phyloP scores from a whole-genome alignment of 2,329 filamentous ascomycete species.

The Colletotrichum melonis region DNA sequence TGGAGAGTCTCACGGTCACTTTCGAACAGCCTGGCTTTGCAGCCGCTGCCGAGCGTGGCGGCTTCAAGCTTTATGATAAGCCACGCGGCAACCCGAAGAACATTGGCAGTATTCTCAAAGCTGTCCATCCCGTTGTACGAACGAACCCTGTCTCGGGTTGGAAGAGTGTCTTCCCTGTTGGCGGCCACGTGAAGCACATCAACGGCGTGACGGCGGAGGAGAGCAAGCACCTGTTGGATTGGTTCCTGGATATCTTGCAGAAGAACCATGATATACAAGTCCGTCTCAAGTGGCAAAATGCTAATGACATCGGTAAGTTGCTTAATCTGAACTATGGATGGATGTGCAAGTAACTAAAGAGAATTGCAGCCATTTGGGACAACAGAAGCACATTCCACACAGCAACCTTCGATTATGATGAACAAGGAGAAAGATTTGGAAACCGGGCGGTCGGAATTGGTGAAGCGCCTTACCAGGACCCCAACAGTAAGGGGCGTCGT shows the following conservation, averaged over 20 bases:
- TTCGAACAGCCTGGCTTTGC: constrained; percentile 53
- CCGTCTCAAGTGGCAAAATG: constrained; percentile 56
- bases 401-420: constrained; percentile 68
- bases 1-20: constrained; percentile 62
- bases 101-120: constrained; percentile 57
- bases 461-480: constrained; percentile 65
- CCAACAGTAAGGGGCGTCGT: constrained; percentile 54
- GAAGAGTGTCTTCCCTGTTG: constrained; percentile 60
- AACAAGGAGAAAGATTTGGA: constrained; percentile 60
- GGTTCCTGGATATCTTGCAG: constrained; percentile 53
- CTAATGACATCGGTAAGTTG: constrained; percentile 50
- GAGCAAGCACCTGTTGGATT: constrained; percentile 53
- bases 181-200: constrained; percentile 54
- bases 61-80: constrained; percentile 46
- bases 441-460: constrained; percentile 66
- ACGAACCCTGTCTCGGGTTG: constrained; percentile 73
- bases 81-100: constrained; percentile 54
- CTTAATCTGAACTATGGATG: too few relatives aligned
- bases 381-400: constrained; percentile 69
- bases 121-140: constrained; percentile 66
- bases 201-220: constrained; percentile 56
- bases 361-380: constrained; percentile 65
- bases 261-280: constrained; percentile 63
- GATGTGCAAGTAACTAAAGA: neutral
- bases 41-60: constrained; percentile 46